Evolutionary conservation across 148 eudicot species (phyloP), one percentile per base, ranked within the genome.

Genomic region (Beta vulgaris): DNA sequence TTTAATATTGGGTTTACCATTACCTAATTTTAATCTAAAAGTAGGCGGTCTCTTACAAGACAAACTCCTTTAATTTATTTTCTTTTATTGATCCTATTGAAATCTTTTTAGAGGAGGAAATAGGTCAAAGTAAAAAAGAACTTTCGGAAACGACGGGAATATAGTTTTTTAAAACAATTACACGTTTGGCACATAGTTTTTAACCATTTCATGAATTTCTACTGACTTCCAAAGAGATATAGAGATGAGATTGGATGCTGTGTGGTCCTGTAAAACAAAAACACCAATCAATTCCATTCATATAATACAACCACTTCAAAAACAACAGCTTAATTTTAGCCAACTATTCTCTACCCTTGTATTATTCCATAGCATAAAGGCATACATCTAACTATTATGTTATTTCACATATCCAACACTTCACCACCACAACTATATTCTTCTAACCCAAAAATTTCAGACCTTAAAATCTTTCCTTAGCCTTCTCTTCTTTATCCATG

Each of bases 281-380:
- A 53, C 15, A 0, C 18, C 32, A 58, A n/a, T 28, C 62, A 58
- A 58, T 58, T 58, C 62, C 25, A 26, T 26, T 58, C 62, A 58
- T 58, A 58, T 18, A 10, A 49, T 15, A 49, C 3, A 32, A 58
- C 35, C 34, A 58, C 31, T 15, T 58, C 32, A n/a, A n/a, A n/a
- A n/a, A n/a, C n/a, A n/a, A n/a, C n/a, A n/a, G n/a, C n/a, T n/a
- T n/a, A n/a, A n/a, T n/a, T n/a, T n/a, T n/a, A n/a, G n/a, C n/a
- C n/a, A n/a, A n/a, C n/a, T n/a, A n/a, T n/a, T 13, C 31, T 16
- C 34, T 34, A 58, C 62, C 62, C 62, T 23, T n/a, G n/a, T 25
- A 25, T 58, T 58, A 58, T 58, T 58, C 68, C 68, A 34, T 19
- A 19, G 25, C 42, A 35, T 63, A 63, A 59, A 59, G 64, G 35